Evolutionary conservation across 495 filamentous ascomycete species (phyloP), one percentile per base, ranked within the genome.

Genomic region (Articulospora tetracladia): DNA sequence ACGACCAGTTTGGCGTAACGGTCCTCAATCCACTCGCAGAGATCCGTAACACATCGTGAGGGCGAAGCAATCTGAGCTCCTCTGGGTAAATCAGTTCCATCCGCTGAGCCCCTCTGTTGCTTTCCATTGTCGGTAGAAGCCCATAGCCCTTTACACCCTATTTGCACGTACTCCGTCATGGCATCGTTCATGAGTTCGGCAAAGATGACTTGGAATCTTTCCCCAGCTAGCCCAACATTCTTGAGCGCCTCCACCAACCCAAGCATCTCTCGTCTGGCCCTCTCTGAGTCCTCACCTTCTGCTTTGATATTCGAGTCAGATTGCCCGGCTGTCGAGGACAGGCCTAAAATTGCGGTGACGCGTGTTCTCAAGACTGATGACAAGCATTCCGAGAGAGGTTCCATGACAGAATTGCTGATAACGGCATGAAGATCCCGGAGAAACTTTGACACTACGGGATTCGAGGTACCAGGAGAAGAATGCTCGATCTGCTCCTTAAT

Each of bases 201-300:
- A 63, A 94, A 91, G 13, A 88, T 79, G 47, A 87, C 80, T 67
- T 93, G 88, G 52, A 89, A 89, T 55, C 79, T 80, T 60, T 90
- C 85, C 8, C 87, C 88, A 11, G 85, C 89, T 53, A 96, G 69
- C 0, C 91, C 92, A 8, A 93, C 85, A 24, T 83, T 80, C 56
- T 86, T 78, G 17, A 95, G 72, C 24, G 82, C 80, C 32, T 82
- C 78, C 19, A 89, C 73, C 19, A 91, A 71, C 30, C 76, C 73
- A 22, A 85, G 68, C 25, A 90, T 68, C 27, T 78, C 79, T 34
- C 79, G 70, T 23, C 83, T 80, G 25, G 82, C 73, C n/a, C 66
- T 65, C 20, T 67, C 74, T 12, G 76, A 73, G 2, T 62, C 61
- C 2, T 47, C 20, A 48, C 75, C 70, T 22, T 79, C 73, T 4